Evolutionary conservation across 352 stramenopile species (phyloP), one percentile per base, ranked within the genome.

Genomic region (Phytophthora nicotianae): DNA sequence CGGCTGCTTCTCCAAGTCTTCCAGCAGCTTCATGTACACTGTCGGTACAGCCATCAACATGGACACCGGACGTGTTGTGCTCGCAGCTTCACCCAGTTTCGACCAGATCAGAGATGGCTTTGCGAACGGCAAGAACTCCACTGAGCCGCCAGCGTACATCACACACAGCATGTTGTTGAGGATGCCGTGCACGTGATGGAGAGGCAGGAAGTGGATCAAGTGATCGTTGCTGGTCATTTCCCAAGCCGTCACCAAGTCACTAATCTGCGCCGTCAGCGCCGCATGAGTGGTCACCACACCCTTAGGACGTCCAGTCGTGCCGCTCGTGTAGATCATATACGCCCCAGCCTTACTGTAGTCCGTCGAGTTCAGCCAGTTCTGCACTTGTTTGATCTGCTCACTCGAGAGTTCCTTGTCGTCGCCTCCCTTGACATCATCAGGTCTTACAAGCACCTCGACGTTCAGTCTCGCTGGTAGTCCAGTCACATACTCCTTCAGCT

Each of bases 41-140:
- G 90, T 97, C 0, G 92, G 92, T 8, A 98, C 92, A 6, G 88
- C 92, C 91, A 97, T 97, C 48, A 97, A 77, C 68, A 97, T 77
- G 5, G 81, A 85, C 17, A 86, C 72, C 0, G 64, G 65, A 17
- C 71, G 66, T 14, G 52, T 68, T 8, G 61, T 68, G 23, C 52
- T 52, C 4, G 29, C 50, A 43, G 58, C 53, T 20, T 67, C 21
- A 0, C 47, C 52, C 23, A 89, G 54, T 35, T 81, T 77, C 16
- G 54, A 76, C 89, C 88, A 96, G 14, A 97, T 80, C 2, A 77
- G 19, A 1, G 63, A 63, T 19, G 86, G 50, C 54, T 89, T 74
- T 48, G 87, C 86, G 8, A 67, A 83, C 23, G 60, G 21, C 17
- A 95, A 59, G 58, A 96, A 96, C 71, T 97, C 84, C 45, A 97